A percentile compares a stretch with the other conserved stretches of the same genome.
Evolutionary conservation across 2,329 filamentous ascomycete genomes (phyloP).

Genomic region (Teratosphaeria epicoccoides): DNA sequence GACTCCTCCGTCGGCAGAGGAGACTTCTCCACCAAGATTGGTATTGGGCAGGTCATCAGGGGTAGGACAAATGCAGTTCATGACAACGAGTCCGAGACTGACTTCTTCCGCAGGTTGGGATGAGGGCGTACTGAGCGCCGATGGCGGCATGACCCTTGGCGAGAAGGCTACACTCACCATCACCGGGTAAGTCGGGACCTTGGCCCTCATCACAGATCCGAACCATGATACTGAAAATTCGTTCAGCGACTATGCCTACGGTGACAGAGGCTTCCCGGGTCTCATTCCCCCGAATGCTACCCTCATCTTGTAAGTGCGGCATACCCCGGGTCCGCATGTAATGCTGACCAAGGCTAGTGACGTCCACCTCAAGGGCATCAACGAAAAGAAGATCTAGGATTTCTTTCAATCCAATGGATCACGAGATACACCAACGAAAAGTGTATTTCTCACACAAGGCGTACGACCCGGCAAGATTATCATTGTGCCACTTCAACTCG

Average conservation of each 20-base stretch:
- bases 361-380: conserved; percentile 57
- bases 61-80: conserved; percentile 51
- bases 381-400: conserved; percentile 31
- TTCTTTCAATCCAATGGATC: no score
- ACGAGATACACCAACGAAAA: no score
- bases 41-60: conserved; percentile 73
- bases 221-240: conserved; percentile 1
- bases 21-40: conserved; percentile 69
- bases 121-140: conserved; percentile 54
- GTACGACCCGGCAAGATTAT: no score
- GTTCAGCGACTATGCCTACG: conserved; percentile 55
- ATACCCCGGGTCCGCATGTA: neutral
- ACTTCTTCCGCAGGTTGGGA: conserved; percentile 36
- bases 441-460: no score
- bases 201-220: neutral
- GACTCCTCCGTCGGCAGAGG: conserved; percentile 72
- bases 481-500: no score
- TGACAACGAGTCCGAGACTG: conserved; percentile 1
- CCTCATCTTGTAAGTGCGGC: conserved; percentile 65
- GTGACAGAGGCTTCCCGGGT: conserved; percentile 59
- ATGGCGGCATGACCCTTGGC: conserved; percentile 67
- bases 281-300: conserved; percentile 65
- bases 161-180: conserved; percentile 84
- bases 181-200: conserved; percentile 47
- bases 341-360: conserved; percentile 39